Evolutionary conservation across 768 basidiomycete species (phyloP).

Genomic region (Hydnomerulius pinastri): DNA sequence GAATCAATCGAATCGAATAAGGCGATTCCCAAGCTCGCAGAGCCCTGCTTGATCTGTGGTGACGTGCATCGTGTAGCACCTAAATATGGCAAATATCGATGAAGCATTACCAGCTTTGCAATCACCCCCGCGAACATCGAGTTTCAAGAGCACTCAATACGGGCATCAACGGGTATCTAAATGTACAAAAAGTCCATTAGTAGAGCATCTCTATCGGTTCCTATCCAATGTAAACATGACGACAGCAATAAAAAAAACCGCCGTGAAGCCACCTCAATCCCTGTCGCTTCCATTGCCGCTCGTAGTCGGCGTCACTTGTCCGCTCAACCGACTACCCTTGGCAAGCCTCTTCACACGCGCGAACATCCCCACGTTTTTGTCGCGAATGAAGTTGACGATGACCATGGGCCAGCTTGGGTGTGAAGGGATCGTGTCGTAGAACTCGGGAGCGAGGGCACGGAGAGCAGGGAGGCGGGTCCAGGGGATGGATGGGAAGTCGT

Average conservation of each 20-base stretch:
- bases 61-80: too few species aligned
- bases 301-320: conserved; percentile 15
- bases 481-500: conserved; percentile 95
- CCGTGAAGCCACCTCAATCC: conserved; percentile 12
- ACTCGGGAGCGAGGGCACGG: conserved; percentile 83
- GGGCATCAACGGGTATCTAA: conserved; percentile 1
- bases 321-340: conserved; percentile 34
- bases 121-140: too few species aligned
- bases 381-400: conserved; percentile 90
- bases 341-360: conserved; percentile 77
- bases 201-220: conserved; percentile 6
- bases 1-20: too few species aligned
- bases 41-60: too few species aligned
- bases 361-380: conserved; percentile 85
- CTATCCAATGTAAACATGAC: not conserved
- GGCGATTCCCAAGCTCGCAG: too few species aligned
- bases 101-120: too few species aligned
- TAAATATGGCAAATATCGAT: too few species aligned
- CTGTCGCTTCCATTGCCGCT: conserved; percentile 10
- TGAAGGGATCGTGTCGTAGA: conserved; percentile 83
- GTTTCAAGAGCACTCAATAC: too few species aligned
- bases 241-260: too few species aligned
- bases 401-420: conserved; percentile 97
- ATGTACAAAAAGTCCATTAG: conserved; percentile 21
- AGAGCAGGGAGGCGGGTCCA: conserved; percentile 93